Percentiles rank a stretch among this genome's conserved stretches.
Conservation (phyloP, 805 yeast species). For the Ogataea kodamae region DNA sequence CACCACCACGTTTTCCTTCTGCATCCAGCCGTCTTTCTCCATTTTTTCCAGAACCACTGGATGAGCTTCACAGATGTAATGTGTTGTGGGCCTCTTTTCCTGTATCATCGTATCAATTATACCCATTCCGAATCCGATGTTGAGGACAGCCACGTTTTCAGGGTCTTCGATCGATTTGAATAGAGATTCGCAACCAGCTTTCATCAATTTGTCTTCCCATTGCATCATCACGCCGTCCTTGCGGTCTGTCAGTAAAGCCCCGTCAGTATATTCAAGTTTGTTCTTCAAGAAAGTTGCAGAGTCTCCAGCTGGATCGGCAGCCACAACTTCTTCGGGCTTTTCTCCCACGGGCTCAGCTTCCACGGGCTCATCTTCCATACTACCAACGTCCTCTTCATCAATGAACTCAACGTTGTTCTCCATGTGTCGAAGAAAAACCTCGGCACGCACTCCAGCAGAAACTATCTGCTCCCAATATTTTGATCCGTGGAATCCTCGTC, state of each 20-base stretch:
- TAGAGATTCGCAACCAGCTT: slow-evolving; percentile 71
- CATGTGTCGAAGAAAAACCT: slow-evolving; percentile 70
- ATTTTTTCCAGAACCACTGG: slow-evolving; percentile 79
- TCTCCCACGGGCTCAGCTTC: slow-evolving; percentile 15
- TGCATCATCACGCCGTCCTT: slow-evolving; percentile 97
- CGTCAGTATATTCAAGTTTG: slow-evolving; percentile 62
- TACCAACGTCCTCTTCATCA: slow-evolving; percentile 34
- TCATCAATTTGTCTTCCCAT: slow-evolving; percentile 87
- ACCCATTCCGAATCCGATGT: slow-evolving; percentile 97
- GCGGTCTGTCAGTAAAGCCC: slow-evolving; percentile 68
- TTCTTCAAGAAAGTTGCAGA: slow-evolving; percentile 64
- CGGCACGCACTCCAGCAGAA: slow-evolving; percentile 89
- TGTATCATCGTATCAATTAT: slow-evolving; percentile 83
- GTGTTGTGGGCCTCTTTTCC: slow-evolving; percentile 53
- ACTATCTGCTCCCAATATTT: slow-evolving; percentile 51
- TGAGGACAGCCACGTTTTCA: slow-evolving; percentile 52
- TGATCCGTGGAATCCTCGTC: slow-evolving; percentile 41
- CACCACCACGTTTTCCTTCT: slow-evolving; percentile 64
- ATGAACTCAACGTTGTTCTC: slow-evolving; percentile 63
- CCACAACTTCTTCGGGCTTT: slow-evolving; percentile 16
- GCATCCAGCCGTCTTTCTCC: slow-evolving; percentile 77
- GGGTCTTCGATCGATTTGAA: slow-evolving; percentile 42
- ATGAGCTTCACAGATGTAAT: slow-evolving; percentile 91
- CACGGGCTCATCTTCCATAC: slow-evolving; percentile 10
- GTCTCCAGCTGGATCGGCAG: slow-evolving; percentile 57